phyloP scores from a whole-genome alignment of 106 monocot genomes.

The Acanthochlamys bracteata region DNA sequence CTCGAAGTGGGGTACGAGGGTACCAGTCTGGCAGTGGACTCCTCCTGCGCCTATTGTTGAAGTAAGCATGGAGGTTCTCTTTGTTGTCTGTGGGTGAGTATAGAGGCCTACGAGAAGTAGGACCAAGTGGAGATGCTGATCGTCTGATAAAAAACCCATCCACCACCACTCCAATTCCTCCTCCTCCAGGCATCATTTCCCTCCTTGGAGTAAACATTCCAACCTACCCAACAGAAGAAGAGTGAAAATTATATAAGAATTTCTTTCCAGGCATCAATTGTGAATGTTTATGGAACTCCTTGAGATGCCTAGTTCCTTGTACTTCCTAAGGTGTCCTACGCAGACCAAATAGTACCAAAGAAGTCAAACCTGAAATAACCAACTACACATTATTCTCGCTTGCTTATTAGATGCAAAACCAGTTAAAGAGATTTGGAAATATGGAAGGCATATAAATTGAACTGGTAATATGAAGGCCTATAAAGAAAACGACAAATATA shows the following conservation, averaged over 20 bases:
- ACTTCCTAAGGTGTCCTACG: too few species aligned
- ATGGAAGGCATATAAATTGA: too few species aligned
- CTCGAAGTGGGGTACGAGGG: slow-evolving; percentile 18
- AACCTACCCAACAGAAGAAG: background rate
- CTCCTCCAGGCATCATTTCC: background rate
- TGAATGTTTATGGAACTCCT: too few species aligned
- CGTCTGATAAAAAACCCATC: slow-evolving; percentile 4
- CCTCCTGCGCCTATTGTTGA: background rate
- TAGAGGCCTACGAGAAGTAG: background rate
- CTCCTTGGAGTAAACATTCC: background rate
- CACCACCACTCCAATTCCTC: background rate
- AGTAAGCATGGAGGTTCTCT: slow-evolving; percentile 6
- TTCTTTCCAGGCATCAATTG: too few species aligned
- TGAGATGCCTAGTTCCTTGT: too few species aligned
- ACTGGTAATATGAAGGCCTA: too few species aligned
- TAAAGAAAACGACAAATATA: too few species aligned
- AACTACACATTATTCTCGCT: too few species aligned
- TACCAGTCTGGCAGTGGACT: slow-evolving; percentile 11
- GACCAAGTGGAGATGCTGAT: background rate
- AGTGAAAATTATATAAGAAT: background rate
- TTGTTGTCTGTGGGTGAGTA: background rate
- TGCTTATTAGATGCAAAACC: too few species aligned
- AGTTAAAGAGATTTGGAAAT: too few species aligned
- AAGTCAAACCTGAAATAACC: too few species aligned
- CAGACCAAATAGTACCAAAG: too few species aligned